Evolutionary conservation across 1,284 basidiomycete species (phyloP), one percentile per base, ranked within the genome.

Genomic region (Dichomitus squalens): DNA sequence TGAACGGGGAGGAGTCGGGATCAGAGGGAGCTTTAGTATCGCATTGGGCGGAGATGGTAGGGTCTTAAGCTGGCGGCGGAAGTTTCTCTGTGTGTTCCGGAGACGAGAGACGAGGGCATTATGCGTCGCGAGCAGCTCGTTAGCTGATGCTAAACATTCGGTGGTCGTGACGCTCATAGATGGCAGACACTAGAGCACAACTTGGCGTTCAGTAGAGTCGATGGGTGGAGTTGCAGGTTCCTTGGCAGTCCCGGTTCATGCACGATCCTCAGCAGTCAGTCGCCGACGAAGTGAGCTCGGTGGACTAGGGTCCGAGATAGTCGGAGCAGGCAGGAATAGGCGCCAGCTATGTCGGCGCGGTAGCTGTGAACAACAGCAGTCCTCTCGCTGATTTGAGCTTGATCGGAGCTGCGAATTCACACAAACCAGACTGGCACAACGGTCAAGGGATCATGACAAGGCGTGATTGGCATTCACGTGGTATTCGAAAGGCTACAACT

Each of bases 51-150:
- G 72, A 14, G 73, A 73, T 0, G 76, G 69, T 1, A 81, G 70
- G 0, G 68, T 29, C 48, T 73, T 73, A 12, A 80, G 69, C 25
- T 73, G 70, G 11, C 76, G 72, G 9, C 79, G 74, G 58, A 78
- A 75, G 20, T 62, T 63, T 43, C 73, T 71, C 60, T 85, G 82
- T 0, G 73, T 68, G 12, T 71, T 68, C 18, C 79, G 76, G 1
- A 82, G 73, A 34, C 73, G 72, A 20, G 70, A 57, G 48, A 82
- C 60, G 55, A 84, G 76, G 8, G 73, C 71, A 36, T 65, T 63
- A 67, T 88, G 86, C 3, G 75, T 70, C 0, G 77, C 70, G 54
- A 88, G 77, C 14, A 84, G 68, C 43, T 74, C 75, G 59, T 84
- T 82, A 2, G 83, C 82, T 36, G 78, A 75, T 54, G 73, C 73